Evolutionary conservation across 371 early-diverging fungal species (phyloP), one percentile per base, ranked within the genome.

Genomic region (Choanephora cucurbitarum): DNA sequence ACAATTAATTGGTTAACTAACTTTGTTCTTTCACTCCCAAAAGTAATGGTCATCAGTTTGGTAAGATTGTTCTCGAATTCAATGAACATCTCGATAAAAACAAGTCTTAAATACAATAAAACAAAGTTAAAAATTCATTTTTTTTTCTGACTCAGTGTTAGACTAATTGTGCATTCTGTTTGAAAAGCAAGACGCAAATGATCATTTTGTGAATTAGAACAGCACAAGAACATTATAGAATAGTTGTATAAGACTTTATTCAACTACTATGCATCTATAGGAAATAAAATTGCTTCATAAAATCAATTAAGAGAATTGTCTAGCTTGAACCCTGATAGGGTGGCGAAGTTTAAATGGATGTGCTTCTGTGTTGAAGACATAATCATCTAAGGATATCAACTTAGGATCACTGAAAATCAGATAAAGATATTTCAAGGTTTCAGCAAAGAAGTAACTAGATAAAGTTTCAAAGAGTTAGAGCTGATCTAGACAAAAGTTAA

Each of bases 381-480:
- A 93, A 52, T 93, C 75, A 58, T 91, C 85, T 57, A 95, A 70
- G 2, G 91, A 83, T 3, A 90, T 68, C 13, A 79, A 39, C 10
- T 68, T 70, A 18, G 79, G 67, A 42, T 85, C 82, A 32, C 77
- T 70, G 63, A 96, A 96, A 34, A 92, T 80, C 65, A 95, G 69
- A 67, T 92, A 96, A 19, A 95, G 75, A 58, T 96, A 97, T 69
- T 97, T 97, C 49, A 96, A 75, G 0, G 96, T 95, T 62, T 97
- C 95, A 0, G 90, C 92, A 58, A 94, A 64, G 69, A 95, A 93
- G 65, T 92, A 93, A 22, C 89, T 90, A 62, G 45, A 47, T 28
- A 17, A 32, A 37, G 21, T 14, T 24, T 3, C 4, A 11, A 37
- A 37, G 13, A 11, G n/a, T n/a, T n/a, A n/a, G n/a, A n/a, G n/a